Base-by-base conservation (phyloP, 371 early-diverging fungal species). In the Mucor racemosus region DNA sequence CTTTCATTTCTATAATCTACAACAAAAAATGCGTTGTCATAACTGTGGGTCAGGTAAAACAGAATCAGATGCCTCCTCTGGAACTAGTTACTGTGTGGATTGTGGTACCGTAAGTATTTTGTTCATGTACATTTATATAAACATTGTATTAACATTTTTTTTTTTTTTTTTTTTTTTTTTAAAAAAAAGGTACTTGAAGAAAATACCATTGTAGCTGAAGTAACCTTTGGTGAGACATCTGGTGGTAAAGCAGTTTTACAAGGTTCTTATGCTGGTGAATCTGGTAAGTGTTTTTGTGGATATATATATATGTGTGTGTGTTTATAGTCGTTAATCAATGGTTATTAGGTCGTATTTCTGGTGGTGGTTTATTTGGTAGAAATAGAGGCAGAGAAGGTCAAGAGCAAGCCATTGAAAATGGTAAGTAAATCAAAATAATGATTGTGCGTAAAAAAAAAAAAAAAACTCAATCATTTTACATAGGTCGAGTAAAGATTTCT, bases 121-220 rank as follows among this genome's bases (percentile, higher is more conserved):
- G 8, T 38, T 5, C 26, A 8, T 33, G 14, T 44, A 3, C 38
- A 14, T 57, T 4, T 11, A 5, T 54, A 54, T 53, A 10, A 31
- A 10, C 54, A 7, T 31, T 26, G 17, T 7, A 7, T 19, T 21
- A 4, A 61, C 31, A n/a, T 33, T 40, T 33, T 10, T 41, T 21
- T 19, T 4, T 40, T 17, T 39, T 4, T 33, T 40, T 33, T 10
- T 41, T 21, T 19, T 4, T 40, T 17, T 39, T 4, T 21, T 14
- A 1, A 42, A 6, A 21, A 13, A 15, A 75, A 95, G 91, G 98
- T 99, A n/a, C 72, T 95, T 56, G 99, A 99, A 80, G 98, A 99
- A 72, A 97, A 96, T 78, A 86, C 90, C 21, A 97, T 99, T 64
- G 96, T 98, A 14, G 78, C 95, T 1, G 97, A 99, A 77, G 90